These are phyloP conservation scores for Aspergillus panamensis DNA, from an alignment of 495 filamentous ascomycete species.

Conservation along the genomic window DNA sequence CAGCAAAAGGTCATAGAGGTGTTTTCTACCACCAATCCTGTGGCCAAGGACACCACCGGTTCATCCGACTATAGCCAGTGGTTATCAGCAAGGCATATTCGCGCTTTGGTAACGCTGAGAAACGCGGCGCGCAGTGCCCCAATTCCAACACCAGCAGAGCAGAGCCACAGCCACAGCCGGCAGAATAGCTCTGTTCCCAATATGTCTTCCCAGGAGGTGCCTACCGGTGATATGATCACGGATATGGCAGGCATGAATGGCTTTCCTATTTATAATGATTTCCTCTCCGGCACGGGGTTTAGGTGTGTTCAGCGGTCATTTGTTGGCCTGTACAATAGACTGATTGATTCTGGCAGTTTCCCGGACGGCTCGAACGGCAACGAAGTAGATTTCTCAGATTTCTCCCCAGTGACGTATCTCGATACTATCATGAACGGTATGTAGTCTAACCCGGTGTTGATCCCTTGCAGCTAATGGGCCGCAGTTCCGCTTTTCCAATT, in stretches of 20 bases:
- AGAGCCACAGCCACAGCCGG: neutral
- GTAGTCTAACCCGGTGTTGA: neutral
- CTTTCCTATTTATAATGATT: constrained; percentile 8
- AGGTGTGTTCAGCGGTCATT: constrained; percentile 11
- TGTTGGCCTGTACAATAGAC: neutral
- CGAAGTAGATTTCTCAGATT: constrained; percentile 25
- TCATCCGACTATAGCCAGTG: constrained; percentile 27
- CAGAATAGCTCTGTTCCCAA: neutral
- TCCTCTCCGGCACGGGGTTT: neutral
- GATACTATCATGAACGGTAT: constrained; percentile 41
- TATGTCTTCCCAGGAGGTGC: constrained; percentile 1
- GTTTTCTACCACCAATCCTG: constrained; percentile 27
- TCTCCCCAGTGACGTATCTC: constrained; percentile 33
- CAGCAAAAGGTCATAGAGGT: constrained; percentile 37
- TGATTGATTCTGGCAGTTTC: neutral
- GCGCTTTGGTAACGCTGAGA: constrained; percentile 32
- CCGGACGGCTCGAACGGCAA: constrained; percentile 3
- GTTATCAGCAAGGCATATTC: constrained; percentile 35
- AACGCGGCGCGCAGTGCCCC: constrained; percentile 18
- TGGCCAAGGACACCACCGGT: constrained; percentile 13
- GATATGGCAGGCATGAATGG: neutral
- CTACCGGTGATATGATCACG: constrained; percentile 1
- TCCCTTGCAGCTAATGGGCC: neutral
- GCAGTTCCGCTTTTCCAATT: constrained; percentile 34
- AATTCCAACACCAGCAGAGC: neutral